Base-by-base conservation (phyloP, 306 rosid genomes). In the Myrica gale region DNA sequence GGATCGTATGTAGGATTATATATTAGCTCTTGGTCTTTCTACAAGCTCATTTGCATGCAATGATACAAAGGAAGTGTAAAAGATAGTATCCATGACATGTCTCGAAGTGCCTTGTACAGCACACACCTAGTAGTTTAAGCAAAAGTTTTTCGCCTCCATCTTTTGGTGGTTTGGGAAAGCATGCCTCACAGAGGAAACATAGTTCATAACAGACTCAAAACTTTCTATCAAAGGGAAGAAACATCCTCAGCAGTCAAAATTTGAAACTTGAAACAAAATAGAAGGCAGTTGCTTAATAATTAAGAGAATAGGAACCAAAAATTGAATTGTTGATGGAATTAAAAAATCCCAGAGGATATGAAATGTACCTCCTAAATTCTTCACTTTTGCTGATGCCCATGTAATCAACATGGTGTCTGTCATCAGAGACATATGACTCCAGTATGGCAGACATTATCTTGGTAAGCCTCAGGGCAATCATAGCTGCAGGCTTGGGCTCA, bases 391-490 rank as follows among this genome's bases (percentile, higher is more conserved):
- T 86, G 67, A 96, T 87, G 82, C 89, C 89, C 3, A 19, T 78
- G 77, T 92, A 95, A 84, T 95, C 97, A 43, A 95, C 79, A 72
- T 65, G 85, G 52, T 66, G 76, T 47, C 90, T 81, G 78, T 95
- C 92, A 57, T 88, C 88, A 74, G 97, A 90, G 58, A 97, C 96
- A 70, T 90, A 92, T 42, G 97, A 85, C 87, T 96, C 98, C 32
- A 96, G 91, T 39, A 92, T 88, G 80, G 99, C 98, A 75, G 88
- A 83, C 99, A 92, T 92, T 60, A 92, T 82, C 87, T 87, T 96
- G 67, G 92, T 80, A 23, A 96, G 90, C 75, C 82, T 85, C 42
- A 76, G 86, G 61, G 83, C 84, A 78, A 90, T 81, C 48, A 80
- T 66, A 60, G 87, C 87, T 23, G 97, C 91, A 23, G 92, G 53